phyloP scores from a whole-genome alignment of 352 stramenopile genomes.

The Phytophthora ohioensis region DNA sequence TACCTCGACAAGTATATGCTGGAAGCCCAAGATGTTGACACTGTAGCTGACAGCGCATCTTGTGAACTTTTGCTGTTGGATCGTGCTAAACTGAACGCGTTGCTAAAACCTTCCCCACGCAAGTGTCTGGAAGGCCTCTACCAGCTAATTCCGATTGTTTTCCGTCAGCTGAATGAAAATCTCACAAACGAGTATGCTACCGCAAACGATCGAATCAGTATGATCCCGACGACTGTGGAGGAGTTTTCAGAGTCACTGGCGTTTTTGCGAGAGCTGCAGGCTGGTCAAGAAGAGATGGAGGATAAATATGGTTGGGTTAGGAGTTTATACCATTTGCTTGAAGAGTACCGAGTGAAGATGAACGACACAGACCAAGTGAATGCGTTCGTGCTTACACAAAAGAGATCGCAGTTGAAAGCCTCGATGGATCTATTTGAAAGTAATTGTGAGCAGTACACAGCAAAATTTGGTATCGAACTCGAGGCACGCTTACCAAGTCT shows the following conservation, averaged over 20 bases:
- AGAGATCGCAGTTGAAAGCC: slow-evolving; percentile 73
- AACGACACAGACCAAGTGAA: slow-evolving; percentile 79
- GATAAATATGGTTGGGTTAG: slow-evolving; percentile 65
- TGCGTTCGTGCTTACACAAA: slow-evolving; percentile 77
- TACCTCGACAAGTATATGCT: slow-evolving; percentile 72
- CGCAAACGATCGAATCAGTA: slow-evolving; percentile 73
- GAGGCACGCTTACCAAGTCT: slow-evolving; percentile 63
- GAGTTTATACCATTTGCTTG: slow-evolving; percentile 67
- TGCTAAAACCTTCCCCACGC: slow-evolving; percentile 72
- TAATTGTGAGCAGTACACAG: slow-evolving; percentile 74
- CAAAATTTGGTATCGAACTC: slow-evolving; percentile 81
- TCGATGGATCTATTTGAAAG: slow-evolving; percentile 84
- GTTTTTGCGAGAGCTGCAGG: slow-evolving; percentile 66
- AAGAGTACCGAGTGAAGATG: slow-evolving; percentile 77
- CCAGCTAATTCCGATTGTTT: slow-evolving; percentile 61
- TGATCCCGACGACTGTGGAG: slow-evolving; percentile 75
- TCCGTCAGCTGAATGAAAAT: slow-evolving; percentile 65
- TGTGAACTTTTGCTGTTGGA: slow-evolving; percentile 74
- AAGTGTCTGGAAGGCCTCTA: slow-evolving; percentile 72
- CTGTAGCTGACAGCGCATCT: slow-evolving; percentile 49
- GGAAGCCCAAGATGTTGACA: slow-evolving; percentile 63
- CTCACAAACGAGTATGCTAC: slow-evolving; percentile 63
- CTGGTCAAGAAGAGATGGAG: slow-evolving; percentile 53
- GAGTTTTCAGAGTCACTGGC: slow-evolving; percentile 71
- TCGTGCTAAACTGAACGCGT: slow-evolving; percentile 59